Percentiles rank a stretch among this genome's conserved stretches.
Evolutionary conservation across 2,329 filamentous ascomycete species (phyloP).

Genomic region (Fragosphaeria purpurea): DNA sequence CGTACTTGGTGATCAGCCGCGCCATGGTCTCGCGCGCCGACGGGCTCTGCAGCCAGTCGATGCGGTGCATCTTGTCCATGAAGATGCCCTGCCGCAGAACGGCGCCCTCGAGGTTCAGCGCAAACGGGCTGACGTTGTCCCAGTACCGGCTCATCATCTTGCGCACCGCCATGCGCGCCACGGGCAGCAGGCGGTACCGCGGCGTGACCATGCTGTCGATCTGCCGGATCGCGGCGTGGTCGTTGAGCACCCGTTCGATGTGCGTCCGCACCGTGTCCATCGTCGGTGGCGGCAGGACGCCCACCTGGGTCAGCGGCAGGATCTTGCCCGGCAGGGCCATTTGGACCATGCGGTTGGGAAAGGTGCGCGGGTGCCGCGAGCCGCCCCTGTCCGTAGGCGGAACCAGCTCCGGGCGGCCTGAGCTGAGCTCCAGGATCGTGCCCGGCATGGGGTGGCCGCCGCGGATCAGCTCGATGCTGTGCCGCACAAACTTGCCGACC

Average conservation of each 20-base stretch:
- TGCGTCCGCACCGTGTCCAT: conserved; percentile 42
- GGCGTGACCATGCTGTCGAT: conserved; percentile 24
- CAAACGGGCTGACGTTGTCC: conserved; percentile 55
- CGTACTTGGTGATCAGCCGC: conserved; percentile 55
- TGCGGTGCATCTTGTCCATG: conserved; percentile 59
- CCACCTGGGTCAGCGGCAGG: conserved; percentile 25
- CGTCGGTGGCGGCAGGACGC: conserved; percentile 22
- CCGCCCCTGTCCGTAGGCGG: neutral
- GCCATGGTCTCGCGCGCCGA: conserved; percentile 51
- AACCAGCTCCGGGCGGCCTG: conserved; percentile 37
- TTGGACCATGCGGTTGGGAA: conserved; percentile 50
- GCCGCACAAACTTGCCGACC: conserved; percentile 50
- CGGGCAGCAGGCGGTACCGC: conserved; percentile 6
- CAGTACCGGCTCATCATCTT: conserved; percentile 65
- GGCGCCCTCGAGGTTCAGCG: conserved; percentile 54
- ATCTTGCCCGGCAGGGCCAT: conserved; percentile 33
- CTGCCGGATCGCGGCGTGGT: conserved; percentile 26
- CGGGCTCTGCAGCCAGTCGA: conserved; percentile 72
- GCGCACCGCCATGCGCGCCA: conserved; percentile 38
- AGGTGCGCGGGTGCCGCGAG: conserved; percentile 27
- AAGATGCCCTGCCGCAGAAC: conserved; percentile 58
- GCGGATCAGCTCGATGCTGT: conserved; percentile 39
- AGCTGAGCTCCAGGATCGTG: conserved; percentile 47
- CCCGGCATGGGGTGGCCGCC: conserved; percentile 52
- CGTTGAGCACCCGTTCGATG: conserved; percentile 36